Percentiles rank a stretch among this genome's conserved stretches.
Conservation (phyloP, 2,329 filamentous ascomycete species). For the Emydomyces testavorans region DNA sequence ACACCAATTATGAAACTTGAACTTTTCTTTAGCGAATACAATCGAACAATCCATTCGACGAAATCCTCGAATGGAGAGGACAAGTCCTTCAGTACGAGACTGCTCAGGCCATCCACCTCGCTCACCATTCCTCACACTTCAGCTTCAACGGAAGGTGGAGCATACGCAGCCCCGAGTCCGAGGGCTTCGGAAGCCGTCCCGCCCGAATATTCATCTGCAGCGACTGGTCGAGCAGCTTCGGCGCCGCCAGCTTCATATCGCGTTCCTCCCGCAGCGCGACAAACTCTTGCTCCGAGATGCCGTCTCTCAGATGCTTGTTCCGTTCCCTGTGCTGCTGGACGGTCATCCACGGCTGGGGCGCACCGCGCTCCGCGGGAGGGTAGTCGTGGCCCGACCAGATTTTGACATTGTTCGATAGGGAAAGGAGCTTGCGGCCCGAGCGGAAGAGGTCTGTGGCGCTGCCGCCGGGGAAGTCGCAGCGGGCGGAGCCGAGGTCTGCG, state of each 20-base stretch:
- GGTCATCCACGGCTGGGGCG: conserved; percentile 24
- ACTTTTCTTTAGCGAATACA: too few species aligned
- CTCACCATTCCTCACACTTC: too few species aligned
- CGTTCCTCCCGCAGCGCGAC: conserved; percentile 23
- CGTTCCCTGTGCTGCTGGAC: conserved; percentile 15
- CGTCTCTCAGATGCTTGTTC: conserved; percentile 23
- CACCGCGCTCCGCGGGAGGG: conserved; percentile 24
- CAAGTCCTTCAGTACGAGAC: too few species aligned
- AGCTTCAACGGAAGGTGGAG: conserved; percentile 3
- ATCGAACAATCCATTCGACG: neutral
- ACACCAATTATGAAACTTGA: too few species aligned
- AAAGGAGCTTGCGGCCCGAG: conserved; percentile 36
- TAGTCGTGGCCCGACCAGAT: conserved; percentile 47
- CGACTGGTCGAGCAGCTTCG: conserved; percentile 28
- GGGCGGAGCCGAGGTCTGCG: conserved; percentile 40
- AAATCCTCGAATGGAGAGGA: too few species aligned
- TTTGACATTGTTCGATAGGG: conserved; percentile 32
- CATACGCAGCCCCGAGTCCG: conserved; percentile 10
- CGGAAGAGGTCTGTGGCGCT: conserved; percentile 33
- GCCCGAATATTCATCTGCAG: conserved; percentile 34
- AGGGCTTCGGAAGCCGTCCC: conserved; percentile 24
- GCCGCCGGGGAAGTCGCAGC: conserved; percentile 45
- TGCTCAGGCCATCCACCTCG: too few species aligned
- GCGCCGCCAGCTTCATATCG: conserved; percentile 24
- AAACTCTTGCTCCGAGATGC: conserved; percentile 25